phyloP scores from a whole-genome alignment of 2,329 filamentous ascomycete species.

The Chrysoporthe cubensis region DNA sequence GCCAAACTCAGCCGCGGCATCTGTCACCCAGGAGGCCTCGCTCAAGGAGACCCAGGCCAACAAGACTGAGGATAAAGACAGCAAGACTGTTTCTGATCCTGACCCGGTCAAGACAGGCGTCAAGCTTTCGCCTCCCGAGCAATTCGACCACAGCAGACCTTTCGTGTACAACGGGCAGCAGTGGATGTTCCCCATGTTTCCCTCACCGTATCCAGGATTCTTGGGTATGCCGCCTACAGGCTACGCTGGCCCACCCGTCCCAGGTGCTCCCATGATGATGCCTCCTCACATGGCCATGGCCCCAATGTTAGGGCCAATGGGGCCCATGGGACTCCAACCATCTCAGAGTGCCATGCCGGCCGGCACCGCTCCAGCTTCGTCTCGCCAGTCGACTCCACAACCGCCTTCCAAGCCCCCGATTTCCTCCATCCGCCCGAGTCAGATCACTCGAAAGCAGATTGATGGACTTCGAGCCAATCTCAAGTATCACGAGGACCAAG shows the following conservation, averaged over 20 bases:
- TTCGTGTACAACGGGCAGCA: constrained; percentile 52
- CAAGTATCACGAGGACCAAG: constrained; percentile 60
- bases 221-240: constrained; percentile 27
- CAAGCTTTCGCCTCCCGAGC: constrained; percentile 46
- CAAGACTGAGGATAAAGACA: constrained; percentile 38
- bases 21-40: constrained; percentile 16
- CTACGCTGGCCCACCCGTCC: constrained; percentile 26
- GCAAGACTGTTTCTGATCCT: constrained; percentile 2
- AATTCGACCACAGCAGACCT: constrained; percentile 51
- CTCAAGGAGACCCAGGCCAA: constrained; percentile 35
- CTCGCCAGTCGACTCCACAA: constrained; percentile 30
- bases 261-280: constrained; percentile 33
- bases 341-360: constrained; percentile 14
- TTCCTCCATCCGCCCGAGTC: constrained; percentile 64
- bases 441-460: constrained; percentile 64
- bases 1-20: constrained; percentile 23
- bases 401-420: constrained; percentile 46
- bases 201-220: constrained; percentile 31
- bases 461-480: constrained; percentile 55
- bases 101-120: constrained; percentile 39
- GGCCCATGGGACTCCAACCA: constrained; percentile 11
- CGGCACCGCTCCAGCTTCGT: constrained; percentile 26
- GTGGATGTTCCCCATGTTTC: constrained; percentile 43
- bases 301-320: constrained; percentile 28
- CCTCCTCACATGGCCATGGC: constrained; percentile 32